Conservation (phyloP, 805 yeast species). For the Maudiozyma serrabonitensis region DNA sequence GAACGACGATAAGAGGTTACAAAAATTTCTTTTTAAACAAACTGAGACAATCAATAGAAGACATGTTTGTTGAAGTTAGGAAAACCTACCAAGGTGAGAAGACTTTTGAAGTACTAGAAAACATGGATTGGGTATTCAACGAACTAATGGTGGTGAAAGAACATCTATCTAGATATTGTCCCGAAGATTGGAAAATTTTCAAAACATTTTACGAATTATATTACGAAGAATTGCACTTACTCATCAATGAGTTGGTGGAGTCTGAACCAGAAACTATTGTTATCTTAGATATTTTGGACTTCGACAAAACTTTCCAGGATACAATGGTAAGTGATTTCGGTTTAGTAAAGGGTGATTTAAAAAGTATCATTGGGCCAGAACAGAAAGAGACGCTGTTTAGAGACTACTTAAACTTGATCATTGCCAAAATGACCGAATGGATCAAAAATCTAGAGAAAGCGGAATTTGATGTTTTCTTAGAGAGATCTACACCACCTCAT, state of each 20-base stretch:
- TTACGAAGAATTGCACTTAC: conserved; percentile 52
- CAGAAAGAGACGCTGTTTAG: conserved; percentile 63
- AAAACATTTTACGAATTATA: conserved; percentile 53
- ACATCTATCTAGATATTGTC: conserved; percentile 51
- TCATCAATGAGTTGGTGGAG: conserved; percentile 55
- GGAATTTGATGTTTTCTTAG: conserved; percentile 54
- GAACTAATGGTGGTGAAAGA: conserved; percentile 61
- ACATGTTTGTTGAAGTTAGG: conserved; percentile 54
- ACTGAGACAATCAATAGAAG: conserved; percentile 49
- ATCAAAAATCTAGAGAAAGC: conserved; percentile 54
- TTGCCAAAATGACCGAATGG: conserved; percentile 79
- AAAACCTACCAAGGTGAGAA: conserved; percentile 38
- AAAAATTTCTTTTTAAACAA: conserved; percentile 49
- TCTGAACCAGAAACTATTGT: conserved; percentile 73
- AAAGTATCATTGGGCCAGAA: conserved; percentile 58
- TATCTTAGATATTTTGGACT: conserved; percentile 63
- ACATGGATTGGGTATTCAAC: conserved; percentile 74
- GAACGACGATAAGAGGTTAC: conserved; percentile 48
- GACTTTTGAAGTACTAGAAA: conserved; percentile 52
- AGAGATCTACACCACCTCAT: conserved; percentile 67
- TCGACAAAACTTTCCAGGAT: conserved; percentile 58
- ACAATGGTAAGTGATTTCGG: conserved; percentile 44
- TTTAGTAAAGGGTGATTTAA: conserved; percentile 35
- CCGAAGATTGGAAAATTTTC: conserved; percentile 66
- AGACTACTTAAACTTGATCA: conserved; percentile 67